These are phyloP conservation scores for Lentinula boryana DNA, from an alignment of 768 basidiomycete species.

Conservation along the genomic window DNA sequence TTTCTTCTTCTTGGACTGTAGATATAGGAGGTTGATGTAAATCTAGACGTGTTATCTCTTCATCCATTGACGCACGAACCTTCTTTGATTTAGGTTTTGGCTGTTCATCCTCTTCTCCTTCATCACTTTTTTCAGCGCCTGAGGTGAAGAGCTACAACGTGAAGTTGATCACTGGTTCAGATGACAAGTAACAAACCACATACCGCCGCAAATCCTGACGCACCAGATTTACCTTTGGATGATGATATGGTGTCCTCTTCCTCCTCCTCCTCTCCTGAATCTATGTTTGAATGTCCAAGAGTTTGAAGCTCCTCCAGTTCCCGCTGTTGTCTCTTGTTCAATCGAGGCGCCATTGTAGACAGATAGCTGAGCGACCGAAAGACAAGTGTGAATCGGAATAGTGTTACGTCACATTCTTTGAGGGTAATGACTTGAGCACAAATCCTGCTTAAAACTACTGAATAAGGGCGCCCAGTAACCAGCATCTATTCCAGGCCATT, in stretches of 20 bases:
- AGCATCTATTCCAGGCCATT: too few relatives aligned
- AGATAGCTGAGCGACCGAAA: too few relatives aligned
- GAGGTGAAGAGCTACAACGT: conserved; percentile 33
- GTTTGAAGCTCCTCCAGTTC: conserved; percentile 76
- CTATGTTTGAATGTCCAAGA: conserved; percentile 25
- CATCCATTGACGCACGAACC: background rate
- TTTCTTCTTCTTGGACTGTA: conserved; percentile 29
- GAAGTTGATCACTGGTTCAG: conserved; percentile 3
- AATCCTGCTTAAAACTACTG: too few relatives aligned
- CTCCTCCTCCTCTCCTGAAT: conserved; percentile 31
- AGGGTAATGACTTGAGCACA: too few relatives aligned
- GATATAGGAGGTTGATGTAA: background rate
- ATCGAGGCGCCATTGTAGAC: conserved; percentile 32
- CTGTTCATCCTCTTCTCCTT: conserved; percentile 40
- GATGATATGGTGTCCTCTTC: conserved; percentile 20
- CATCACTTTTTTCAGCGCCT: conserved; percentile 22
- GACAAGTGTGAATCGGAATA: too few relatives aligned
- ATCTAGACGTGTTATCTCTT: background rate
- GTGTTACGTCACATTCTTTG: too few relatives aligned
- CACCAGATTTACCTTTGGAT: conserved; percentile 6
- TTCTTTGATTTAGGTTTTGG: conserved; percentile 10
- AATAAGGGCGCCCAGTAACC: too few relatives aligned
- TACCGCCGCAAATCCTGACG: conserved; percentile 40
- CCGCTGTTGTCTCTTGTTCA: conserved; percentile 83
- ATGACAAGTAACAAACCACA: conserved; percentile 13